Percentiles rank a stretch among this genome's conserved stretches.
Evolutionary conservation across 2,329 filamentous ascomycete genomes (phyloP).

Genomic region (Venturia aucupariae): DNA sequence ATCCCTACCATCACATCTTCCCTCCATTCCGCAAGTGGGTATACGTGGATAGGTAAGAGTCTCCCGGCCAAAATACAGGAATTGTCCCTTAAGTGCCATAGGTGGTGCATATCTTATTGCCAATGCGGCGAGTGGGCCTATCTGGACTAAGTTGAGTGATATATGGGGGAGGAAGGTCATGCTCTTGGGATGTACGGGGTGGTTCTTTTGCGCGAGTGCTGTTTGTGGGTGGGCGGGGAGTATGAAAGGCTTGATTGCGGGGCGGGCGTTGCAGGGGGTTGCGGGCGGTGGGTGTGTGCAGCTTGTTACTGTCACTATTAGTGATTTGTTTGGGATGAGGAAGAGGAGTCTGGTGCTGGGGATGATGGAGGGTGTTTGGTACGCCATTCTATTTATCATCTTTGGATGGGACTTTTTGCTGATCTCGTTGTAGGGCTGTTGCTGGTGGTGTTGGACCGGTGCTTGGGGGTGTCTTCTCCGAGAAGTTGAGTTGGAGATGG

Average conservation of each 20-base stretch:
- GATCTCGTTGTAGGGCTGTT: conserved; percentile 42
- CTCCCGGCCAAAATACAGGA: too few species aligned
- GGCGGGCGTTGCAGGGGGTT: conserved; percentile 42
- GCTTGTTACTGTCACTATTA: conserved; percentile 45
- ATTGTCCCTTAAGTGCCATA: too few species aligned
- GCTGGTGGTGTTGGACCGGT: conserved; percentile 45
- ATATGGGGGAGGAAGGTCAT: conserved; percentile 59
- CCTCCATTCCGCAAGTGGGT: conserved; percentile 41
- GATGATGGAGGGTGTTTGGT: conserved; percentile 13
- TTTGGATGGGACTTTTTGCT: too few species aligned
- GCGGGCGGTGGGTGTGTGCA: conserved; percentile 45
- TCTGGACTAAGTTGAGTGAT: conserved; percentile 56
- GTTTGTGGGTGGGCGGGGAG: conserved; percentile 36
- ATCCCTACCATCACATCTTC: conserved; percentile 49
- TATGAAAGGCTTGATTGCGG: conserved; percentile 45
- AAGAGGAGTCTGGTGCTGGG: conserved; percentile 1
- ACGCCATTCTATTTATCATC: conserved; percentile 32
- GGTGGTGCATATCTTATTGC: conserved; percentile 43
- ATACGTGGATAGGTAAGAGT: conserved; percentile 48
- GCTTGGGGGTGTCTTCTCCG: conserved; percentile 42
- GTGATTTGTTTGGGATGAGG: conserved; percentile 46
- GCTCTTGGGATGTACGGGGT: conserved; percentile 43
- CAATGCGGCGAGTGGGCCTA: conserved; percentile 42
- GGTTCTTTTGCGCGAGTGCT: conserved; percentile 40
- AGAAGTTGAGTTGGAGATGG: conserved; percentile 43